Conservation (phyloP, 2,329 filamentous ascomycete genomes). For the Tolypocladium tundrense region DNA sequence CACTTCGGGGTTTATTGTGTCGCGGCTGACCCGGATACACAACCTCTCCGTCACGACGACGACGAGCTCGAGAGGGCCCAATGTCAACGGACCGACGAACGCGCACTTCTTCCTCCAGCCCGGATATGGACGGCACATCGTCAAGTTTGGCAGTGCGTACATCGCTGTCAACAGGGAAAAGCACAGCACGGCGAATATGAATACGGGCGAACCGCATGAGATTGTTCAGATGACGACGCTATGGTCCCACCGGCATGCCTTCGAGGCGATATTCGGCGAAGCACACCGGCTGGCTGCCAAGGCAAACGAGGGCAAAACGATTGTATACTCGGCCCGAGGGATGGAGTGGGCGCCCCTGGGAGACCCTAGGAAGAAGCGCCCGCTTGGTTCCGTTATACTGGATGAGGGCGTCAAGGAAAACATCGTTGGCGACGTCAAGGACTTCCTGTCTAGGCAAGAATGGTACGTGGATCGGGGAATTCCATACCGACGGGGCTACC, state of each 20-base stretch:
- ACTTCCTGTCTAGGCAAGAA: conserved; percentile 67
- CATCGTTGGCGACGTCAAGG: conserved; percentile 69
- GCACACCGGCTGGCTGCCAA: conserved; percentile 71
- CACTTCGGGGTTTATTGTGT: conserved; percentile 47
- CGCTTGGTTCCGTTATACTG: conserved; percentile 77
- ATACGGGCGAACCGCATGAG: conserved; percentile 85
- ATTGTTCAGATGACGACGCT: conserved; percentile 86
- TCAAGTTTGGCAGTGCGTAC: conserved; percentile 79
- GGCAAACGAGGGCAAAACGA: conserved; percentile 82
- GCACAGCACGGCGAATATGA: conserved; percentile 69
- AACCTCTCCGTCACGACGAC: conserved; percentile 48
- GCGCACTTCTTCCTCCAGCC: conserved; percentile 85
- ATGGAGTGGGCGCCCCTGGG: conserved; percentile 82
- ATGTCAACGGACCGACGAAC: conserved; percentile 54
- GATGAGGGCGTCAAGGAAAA: conserved; percentile 74
- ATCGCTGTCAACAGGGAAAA: conserved; percentile 81
- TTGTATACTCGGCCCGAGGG: conserved; percentile 78
- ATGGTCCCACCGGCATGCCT: conserved; percentile 79
- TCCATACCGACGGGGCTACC: conserved; percentile 80
- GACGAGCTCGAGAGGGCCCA: conserved; percentile 49
- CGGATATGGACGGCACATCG: conserved; percentile 78
- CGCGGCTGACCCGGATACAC: conserved; percentile 48
- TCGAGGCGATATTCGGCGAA: conserved; percentile 81
- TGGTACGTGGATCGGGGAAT: conserved; percentile 96
- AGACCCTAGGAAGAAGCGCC: conserved; percentile 74